A percentile compares a stretch with the other conserved stretches of the same genome.
Conservation (phyloP, 1,139 yeast genomes). For the Yamadazyma membranifaciens region DNA sequence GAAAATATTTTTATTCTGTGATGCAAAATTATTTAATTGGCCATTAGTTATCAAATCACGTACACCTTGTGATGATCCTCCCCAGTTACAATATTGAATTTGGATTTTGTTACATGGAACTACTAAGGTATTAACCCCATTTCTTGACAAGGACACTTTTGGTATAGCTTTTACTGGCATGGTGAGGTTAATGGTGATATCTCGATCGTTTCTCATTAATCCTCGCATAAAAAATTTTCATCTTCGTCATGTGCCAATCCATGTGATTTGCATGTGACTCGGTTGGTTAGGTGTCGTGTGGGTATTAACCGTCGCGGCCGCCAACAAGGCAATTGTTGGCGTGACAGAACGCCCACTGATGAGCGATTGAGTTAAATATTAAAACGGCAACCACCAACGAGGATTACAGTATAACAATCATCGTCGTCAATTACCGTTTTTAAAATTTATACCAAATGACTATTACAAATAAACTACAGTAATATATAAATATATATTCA, state of each 20-base stretch:
- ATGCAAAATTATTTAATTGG: conserved; percentile 58
- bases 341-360: background rate
- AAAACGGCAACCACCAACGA: conserved; percentile 7
- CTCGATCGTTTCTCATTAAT: background rate
- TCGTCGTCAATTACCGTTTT: conserved; percentile 11
- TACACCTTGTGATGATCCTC: conserved; percentile 89
- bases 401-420: background rate
- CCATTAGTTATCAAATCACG: conserved; percentile 61
- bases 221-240: conserved; percentile 1
- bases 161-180: conserved; percentile 55
- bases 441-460: conserved; percentile 5
- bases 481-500: background rate
- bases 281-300: no score
- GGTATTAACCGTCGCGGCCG: no score
- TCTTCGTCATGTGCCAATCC: background rate
- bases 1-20: conserved; percentile 60
- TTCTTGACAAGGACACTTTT: conserved; percentile 59
- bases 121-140: conserved; percentile 80
- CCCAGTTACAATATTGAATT: conserved; percentile 87
- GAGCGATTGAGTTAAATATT: background rate
- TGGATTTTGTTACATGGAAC: conserved; percentile 72
- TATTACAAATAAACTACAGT: conserved; percentile 1
- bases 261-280: background rate
- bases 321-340: background rate
- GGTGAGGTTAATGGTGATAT: background rate